Base-by-base conservation (phyloP, 768 basidiomycete genomes). In the Boletus rex-veris region DNA sequence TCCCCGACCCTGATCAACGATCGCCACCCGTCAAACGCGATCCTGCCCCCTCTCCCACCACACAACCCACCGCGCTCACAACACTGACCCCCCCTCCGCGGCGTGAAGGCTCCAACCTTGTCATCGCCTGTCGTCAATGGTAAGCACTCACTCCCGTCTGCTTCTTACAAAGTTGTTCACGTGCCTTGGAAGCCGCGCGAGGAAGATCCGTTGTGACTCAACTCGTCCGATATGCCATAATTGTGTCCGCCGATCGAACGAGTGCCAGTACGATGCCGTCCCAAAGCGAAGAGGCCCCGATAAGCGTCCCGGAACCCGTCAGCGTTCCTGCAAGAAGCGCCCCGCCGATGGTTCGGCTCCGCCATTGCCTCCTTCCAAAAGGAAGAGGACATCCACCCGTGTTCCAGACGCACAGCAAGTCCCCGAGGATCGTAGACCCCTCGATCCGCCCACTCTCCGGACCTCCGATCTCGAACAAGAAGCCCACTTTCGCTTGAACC, bases 181-280 rank as follows among this genome's bases (percentile, higher is more conserved):
- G 64, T 72, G 58, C 45, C n/a, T 66, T 59, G 64, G 67, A 74
- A 91, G 90, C 71, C 90, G 89, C 61, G 80, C 82, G 58, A 81
- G 90, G 69, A 92, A 92, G 78, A 90, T 91, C 63, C 83, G 86
- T 55, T 92, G 90, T 75, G 90, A 91, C 70, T 91, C 89, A 53
- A 86, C 83, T 33, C 78, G 89, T 66, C 90, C 90, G 59, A 76
- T 79, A 52, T 92, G 90, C 76, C 81, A 85, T 75, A 92, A 92
- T 73, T 91, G 90, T 71, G 76, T 80, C 71, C 84, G 88, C 66
- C 78, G 90, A 64, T 81, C 81, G 60, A 88, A 89, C 70, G 77
- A 78, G 50, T 92, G 90, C 71, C 79, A 85, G 72, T 92, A 91
- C 71, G 90, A 92, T 67, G 74, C 81, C 28, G 85, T 80, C 51